A percentile compares a stretch with the other conserved stretches of the same genome.
These are phyloP conservation scores for Curvularia eragrostidis DNA, from an alignment of 2,329 filamentous ascomycete species.

Conservation along the genomic window DNA sequence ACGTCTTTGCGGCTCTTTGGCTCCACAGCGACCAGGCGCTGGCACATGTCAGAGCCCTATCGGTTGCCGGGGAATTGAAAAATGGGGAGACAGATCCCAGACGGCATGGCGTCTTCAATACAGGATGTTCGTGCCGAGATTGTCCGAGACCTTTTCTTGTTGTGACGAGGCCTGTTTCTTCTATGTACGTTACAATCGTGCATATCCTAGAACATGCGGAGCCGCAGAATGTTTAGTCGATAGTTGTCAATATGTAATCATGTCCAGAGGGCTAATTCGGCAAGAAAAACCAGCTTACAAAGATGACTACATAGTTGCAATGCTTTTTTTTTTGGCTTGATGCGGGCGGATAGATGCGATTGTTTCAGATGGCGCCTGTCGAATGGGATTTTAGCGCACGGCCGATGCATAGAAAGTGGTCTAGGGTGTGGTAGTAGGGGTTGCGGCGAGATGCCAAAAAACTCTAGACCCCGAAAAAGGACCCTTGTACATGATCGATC, in stretches of 20 bases:
- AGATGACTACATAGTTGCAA: background rate
- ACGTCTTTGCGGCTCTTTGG: background rate
- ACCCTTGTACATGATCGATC: constrained; percentile 20
- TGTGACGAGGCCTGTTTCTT: background rate
- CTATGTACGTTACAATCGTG: background rate
- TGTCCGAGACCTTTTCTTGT: background rate
- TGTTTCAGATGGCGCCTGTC: background rate
- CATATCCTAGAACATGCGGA: background rate
- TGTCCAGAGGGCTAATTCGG: background rate
- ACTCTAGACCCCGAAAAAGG: constrained; percentile 13
- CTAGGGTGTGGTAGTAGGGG: constrained; percentile 22
- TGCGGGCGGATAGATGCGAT: background rate
- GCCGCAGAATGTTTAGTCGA: background rate
- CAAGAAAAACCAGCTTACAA: background rate
- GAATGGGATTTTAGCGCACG: background rate
- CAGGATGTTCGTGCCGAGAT: constrained; percentile 3
- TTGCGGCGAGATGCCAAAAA: constrained; percentile 12
- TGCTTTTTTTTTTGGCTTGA: background rate
- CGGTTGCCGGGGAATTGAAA: background rate
- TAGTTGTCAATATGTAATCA: background rate
- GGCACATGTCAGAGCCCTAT: constrained; percentile 8
- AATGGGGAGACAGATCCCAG: background rate
- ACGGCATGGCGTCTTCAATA: background rate
- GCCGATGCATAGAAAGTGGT: background rate
- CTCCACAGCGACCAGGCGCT: background rate